Evolutionary conservation across 257 asterid genomes (phyloP), one percentile per base, ranked within the genome.

Genomic region (Nicotiana tomentosiformis): DNA sequence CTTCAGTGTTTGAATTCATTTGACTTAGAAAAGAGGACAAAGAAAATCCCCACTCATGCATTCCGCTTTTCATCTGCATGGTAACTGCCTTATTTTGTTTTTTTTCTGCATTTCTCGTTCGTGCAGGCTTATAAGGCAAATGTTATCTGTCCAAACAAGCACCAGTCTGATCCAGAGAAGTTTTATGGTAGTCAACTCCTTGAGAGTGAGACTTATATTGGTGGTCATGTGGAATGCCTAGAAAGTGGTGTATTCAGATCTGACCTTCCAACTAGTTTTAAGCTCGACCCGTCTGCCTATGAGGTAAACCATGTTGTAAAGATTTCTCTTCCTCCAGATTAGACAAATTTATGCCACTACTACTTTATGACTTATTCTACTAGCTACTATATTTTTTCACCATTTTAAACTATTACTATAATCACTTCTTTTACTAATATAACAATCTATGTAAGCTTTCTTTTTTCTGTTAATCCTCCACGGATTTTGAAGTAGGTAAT

Each of bases 211-310:
- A 96, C 99, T 43, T 96, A 96, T 86, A 96, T 96, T 60, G 99
- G 99, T 66, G 99, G 99, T 62, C 99, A 96, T 83, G 99, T 96
- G 84, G 99, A 96, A 89, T 96, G 99, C 88, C 92, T 96, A 69
- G 99, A 96, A 91, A 94, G 97, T 92, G 99, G 99, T 61, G 99
- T 96, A 89, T 96, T 96, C 90, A 94, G 99, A 90, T 96, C 99
- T 82, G 99, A 96, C 86, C 90, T 96, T 85, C 98, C 99, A 10
- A 92, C 95, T 77, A 92, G 92, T 90, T 96, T 96, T 89, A 96
- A 94, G 88, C 97, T 96, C 49, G 98, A 96, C 85, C 97, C 98
- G 9, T 87, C 93, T 81, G 99, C 97, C 65, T 96, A 69, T 88
- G 94, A 93, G 93, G 99, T 94, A 77, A 83, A 66, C 67, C 17